A percentile compares a stretch with the other conserved stretches of the same genome.
Conservation (phyloP, 176 grass and related monocot genomes). For the Avena eriantha region DNA sequence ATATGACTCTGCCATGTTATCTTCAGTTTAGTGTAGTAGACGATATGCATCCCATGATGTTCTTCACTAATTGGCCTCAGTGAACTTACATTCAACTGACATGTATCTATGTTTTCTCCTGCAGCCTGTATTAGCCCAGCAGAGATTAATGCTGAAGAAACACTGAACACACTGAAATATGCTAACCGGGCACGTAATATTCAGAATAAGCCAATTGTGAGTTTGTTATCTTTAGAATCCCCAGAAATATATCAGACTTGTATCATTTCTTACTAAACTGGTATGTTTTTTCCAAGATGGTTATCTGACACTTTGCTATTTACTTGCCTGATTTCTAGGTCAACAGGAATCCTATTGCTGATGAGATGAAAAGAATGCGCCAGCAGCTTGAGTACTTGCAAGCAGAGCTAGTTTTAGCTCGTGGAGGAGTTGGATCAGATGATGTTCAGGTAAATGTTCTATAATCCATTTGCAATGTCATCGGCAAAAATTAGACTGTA, state of each 20-base stretch:
- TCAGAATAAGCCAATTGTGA: conserved; percentile 95
- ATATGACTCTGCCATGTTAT: neutral
- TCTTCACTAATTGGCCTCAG: neutral
- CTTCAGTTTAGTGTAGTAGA: neutral
- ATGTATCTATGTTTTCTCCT: conserved; percentile 46
- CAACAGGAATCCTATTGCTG: conserved; percentile 97
- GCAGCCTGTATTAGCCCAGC: conserved; percentile 99
- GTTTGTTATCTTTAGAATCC: conserved; percentile 36
- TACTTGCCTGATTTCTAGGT: conserved; percentile 62
- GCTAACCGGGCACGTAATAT: conserved; percentile 99
- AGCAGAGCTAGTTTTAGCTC: conserved; percentile 82
- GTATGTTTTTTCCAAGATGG: neutral
- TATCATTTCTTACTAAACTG: conserved; percentile 22
- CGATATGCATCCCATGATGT: neutral
- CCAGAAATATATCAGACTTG: conserved; percentile 11
- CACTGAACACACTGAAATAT: conserved; percentile 98
- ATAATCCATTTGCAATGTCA: neutral
- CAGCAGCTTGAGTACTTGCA: conserved; percentile 94
- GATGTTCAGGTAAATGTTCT: conserved; percentile 79
- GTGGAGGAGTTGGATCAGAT: conserved; percentile 69
- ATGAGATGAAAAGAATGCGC: conserved; percentile 99
- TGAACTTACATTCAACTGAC: conserved; percentile 37
- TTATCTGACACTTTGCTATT: conserved; percentile 22
- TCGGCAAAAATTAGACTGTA: neutral
- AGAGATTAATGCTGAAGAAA: conserved; percentile 99